Base-by-base conservation (phyloP, 1,284 basidiomycete species). In the Malassezia japonica region DNA sequence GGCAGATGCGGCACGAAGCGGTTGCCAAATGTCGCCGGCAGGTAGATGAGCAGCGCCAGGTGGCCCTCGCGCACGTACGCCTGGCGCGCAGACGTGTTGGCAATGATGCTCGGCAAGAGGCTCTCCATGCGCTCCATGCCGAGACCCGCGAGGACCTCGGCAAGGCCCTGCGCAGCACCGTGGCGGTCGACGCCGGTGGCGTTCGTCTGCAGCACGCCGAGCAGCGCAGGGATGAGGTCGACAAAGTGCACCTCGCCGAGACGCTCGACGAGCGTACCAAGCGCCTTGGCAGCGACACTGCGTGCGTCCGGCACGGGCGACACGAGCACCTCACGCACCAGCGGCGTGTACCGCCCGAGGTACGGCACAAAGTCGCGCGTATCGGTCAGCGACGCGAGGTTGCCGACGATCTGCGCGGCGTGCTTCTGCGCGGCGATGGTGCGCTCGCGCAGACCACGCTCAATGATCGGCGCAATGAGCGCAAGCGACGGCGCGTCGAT, bases 401-500 rank as follows among this genome's bases (percentile, higher is more conserved):
- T 96, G 25, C 94, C 94, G 34, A 98, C 87, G 57, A 98, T 98
- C 72, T 92, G 89, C 0, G 87, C 88, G 8, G 92, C 87, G 73
- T 92, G 92, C 75, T 87, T 86, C 78, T 98, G 96, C 12, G 84
- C 86, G 47, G 94, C 87, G 0, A 94, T 87, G 18, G 87, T 84
- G 50, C 94, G 83, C 73, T 96, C 91, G 57, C 84, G 81, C 36
- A 98, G 77, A 48, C 94, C 94, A 47, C 92, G 81, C 65, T 96
- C 91, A 52, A 99, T 79, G 67, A 99, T 94, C 2, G 94, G 94
- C 57, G 98, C 83, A 48, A 98, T 83, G 64, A 99, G 76, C 16
- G 94, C 94, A n/a, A 98, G 78, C 3, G 94, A 98, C 0, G 94
- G 94, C 43, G 91, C 87, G 65, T 98, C 94, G 62, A 99, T 92